Evolutionary conservation across 2,329 filamentous ascomycete species (phyloP), one percentile per base, ranked within the genome.

Genomic region (Epichloe baconii): DNA sequence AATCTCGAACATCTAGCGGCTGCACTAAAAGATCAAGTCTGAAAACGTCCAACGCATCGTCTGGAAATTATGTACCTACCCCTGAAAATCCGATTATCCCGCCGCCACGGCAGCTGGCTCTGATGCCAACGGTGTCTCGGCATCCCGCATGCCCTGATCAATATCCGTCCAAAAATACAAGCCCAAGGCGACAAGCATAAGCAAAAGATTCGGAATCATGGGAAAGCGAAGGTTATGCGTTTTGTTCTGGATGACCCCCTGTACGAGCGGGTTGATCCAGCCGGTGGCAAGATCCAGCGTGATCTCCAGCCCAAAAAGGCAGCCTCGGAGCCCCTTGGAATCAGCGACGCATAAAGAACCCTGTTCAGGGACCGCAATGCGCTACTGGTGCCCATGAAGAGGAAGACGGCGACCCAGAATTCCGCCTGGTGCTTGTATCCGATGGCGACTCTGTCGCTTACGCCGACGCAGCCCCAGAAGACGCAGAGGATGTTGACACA

Each of bases 321-420:
- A 1, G 56, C 56, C 41, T 57, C 56, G 12, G 56, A 57, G 8
- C 56, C 54, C 14, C 50, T 55, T 7, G 54, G 56, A 11, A 57
- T 57, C 12, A 57, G 48, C n/a, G 56, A 57, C 7, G 56, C 48
- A 17, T 54, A 57, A 2, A 57, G 44, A 1, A 56, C 56, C 4
- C 56, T 49, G 42, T 57, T 57, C 12, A 57, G 53, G 8, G 56
- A 56, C 19, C 56, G 51, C 31, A 57, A 50, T 3, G 56, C 56
- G 34, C 56, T 57, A 37, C 56, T 57, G n/a, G 53, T 53, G 50
- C 54, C 52, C 53, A 56, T 57, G 38, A 57, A 56, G 19, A 57
- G 48, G 21, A 52, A 49, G 19, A 49, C 41, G 15, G 50, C 53
- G 26, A 56, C 53, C 56, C 54, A 57, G 37, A 54, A 57, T 37